These are phyloP conservation scores for Lactuca saligna DNA, from an alignment of 129 eudicot species.

Conservation along the genomic window DNA sequence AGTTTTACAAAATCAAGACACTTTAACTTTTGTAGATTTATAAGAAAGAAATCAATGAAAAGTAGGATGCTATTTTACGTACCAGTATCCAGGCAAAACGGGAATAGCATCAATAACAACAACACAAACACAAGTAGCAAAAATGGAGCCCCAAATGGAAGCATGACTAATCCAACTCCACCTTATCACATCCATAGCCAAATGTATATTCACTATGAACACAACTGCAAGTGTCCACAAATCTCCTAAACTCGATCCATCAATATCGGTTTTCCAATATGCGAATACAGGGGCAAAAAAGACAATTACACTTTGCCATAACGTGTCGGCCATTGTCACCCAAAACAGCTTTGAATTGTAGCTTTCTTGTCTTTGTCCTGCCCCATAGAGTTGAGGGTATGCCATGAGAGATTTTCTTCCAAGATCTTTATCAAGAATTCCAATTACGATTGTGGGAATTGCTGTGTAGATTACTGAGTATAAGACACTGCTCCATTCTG, in stretches of 20 bases:
- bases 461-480: slow-evolving; percentile 85
- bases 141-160: slow-evolving; percentile 79
- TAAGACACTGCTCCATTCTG: slow-evolving; percentile 94
- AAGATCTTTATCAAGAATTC: slow-evolving; percentile 87
- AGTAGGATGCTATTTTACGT: slow-evolving; percentile 14
- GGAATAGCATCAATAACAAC: slow-evolving; percentile 69
- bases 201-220: slow-evolving; percentile 73
- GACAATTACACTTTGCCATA: slow-evolving; percentile 89
- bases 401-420: slow-evolving; percentile 62
- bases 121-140: slow-evolving; percentile 83
- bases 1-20: slow-evolving; percentile 5
- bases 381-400: slow-evolving; percentile 78
- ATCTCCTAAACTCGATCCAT: slow-evolving; percentile 79
- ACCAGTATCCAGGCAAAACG: slow-evolving; percentile 85
- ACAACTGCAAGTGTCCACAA: slow-evolving; percentile 89
- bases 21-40: no score
- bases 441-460: slow-evolving; percentile 79
- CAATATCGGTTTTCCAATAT: slow-evolving; percentile 70
- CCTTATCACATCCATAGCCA: slow-evolving; percentile 87
- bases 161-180: slow-evolving; percentile 91
- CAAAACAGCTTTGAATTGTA: slow-evolving; percentile 73
- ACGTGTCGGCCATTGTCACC: slow-evolving; percentile 75
- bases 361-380: slow-evolving; percentile 88
- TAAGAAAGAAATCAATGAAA: no score
- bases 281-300: slow-evolving; percentile 69